A percentile compares a stretch with the other conserved stretches of the same genome.
phyloP scores from a whole-genome alignment of 208 protist genomes.

The Spironucleus salmonicida region DNA sequence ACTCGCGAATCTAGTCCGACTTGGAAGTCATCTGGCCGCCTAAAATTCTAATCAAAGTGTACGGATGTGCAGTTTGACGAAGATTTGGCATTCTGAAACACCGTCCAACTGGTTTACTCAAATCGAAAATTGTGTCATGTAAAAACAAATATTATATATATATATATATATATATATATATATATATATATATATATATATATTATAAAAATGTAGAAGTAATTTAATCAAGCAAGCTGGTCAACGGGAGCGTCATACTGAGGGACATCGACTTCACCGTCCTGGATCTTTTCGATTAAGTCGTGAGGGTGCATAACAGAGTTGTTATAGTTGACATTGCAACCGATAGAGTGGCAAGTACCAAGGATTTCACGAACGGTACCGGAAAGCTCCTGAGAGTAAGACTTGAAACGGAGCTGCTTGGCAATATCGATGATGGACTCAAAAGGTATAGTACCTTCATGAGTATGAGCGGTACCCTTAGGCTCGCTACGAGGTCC shows the following conservation, averaged over 20 bases:
- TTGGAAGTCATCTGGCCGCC: no score
- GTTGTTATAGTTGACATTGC: conserved; percentile 35
- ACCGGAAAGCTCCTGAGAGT: conserved; percentile 31
- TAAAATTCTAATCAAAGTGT: no score
- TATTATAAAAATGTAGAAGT: no score
- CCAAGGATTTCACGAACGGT: conserved; percentile 43
- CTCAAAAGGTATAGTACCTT: conserved; percentile 35
- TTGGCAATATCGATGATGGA: conserved; percentile 39
- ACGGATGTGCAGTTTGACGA: no score
- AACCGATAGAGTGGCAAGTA: conserved; percentile 39
- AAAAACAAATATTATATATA: no score
- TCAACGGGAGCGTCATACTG: conserved; percentile 2
- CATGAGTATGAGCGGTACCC: conserved; percentile 36
- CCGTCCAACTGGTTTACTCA: no score
- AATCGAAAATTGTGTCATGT: no score
- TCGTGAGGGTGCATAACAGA: conserved; percentile 9
- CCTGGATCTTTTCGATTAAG: conserved; percentile 22
- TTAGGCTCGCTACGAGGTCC: conserved; percentile 33
- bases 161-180: no score
- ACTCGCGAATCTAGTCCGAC: no score
- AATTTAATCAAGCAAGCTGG: not conserved
- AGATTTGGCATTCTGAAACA: no score
- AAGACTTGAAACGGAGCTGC: conserved; percentile 26
- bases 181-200: no score
- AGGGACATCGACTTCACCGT: conserved; percentile 2